Percentiles rank a stretch among this genome's conserved stretches.
These are phyloP conservation scores for Diplocarpon mali DNA, from an alignment of 2,329 filamentous ascomycete genomes.

Conservation along the genomic window DNA sequence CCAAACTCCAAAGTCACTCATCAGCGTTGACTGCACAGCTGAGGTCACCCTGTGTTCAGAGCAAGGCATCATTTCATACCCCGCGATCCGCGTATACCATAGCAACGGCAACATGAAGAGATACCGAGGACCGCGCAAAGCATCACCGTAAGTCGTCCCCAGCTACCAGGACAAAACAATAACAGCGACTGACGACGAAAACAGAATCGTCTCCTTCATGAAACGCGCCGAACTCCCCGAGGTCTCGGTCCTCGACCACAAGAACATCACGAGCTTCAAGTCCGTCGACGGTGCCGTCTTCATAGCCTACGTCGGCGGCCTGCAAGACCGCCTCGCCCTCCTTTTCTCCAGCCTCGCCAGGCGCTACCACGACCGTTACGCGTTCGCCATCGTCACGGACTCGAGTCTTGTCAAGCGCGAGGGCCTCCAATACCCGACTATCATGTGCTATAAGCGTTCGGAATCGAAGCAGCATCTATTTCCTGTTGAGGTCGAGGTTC, in stretches of 20 bases:
- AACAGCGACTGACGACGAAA: not conserved
- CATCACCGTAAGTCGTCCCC: slow-evolving; percentile 27
- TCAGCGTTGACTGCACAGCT: slow-evolving; percentile 33
- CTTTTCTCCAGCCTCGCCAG: slow-evolving; percentile 29
- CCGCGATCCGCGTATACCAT: slow-evolving; percentile 35
- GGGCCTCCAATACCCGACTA: slow-evolving; percentile 2
- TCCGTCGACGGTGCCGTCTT: slow-evolving; percentile 33
- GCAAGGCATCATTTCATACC: slow-evolving; percentile 34
- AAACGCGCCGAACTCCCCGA: slow-evolving; percentile 23
- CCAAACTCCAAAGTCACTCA: slow-evolving; percentile 17
- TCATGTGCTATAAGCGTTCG: slow-evolving; percentile 32
- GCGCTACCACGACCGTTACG: slow-evolving; percentile 31
- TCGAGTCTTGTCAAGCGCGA: slow-evolving; percentile 15
- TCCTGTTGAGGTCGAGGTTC: slow-evolving; percentile 26
- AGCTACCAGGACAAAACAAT: not conserved
- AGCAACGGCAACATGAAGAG: slow-evolving; percentile 26
- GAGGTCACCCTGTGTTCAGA: slow-evolving; percentile 31
- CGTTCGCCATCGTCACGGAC: slow-evolving; percentile 30
- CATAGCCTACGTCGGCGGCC: slow-evolving; percentile 29
- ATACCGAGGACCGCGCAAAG: slow-evolving; percentile 35
- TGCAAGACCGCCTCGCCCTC: slow-evolving; percentile 24
- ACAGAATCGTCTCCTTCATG: slow-evolving; percentile 26
- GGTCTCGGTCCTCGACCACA: slow-evolving; percentile 22
- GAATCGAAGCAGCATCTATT: slow-evolving; percentile 29
- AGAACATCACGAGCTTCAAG: slow-evolving; percentile 28